These are phyloP conservation scores for Neonectria sp. DNA, from an alignment of 2,329 filamentous ascomycete genomes.

Conservation along the genomic window DNA sequence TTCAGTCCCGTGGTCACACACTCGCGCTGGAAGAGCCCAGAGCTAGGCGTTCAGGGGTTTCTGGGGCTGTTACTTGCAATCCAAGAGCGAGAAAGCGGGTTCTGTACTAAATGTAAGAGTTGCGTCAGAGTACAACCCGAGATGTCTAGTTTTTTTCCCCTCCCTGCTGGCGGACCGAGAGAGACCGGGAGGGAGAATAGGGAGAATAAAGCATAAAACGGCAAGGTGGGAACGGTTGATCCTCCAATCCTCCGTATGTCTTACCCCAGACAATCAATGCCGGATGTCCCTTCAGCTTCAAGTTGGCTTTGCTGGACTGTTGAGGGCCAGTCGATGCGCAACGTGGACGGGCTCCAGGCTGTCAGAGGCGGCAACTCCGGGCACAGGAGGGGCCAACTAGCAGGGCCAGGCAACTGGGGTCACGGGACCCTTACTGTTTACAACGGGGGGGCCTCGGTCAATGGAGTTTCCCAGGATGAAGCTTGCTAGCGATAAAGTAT, in stretches of 20 bases:
- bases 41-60: neutral
- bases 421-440: conserved; percentile 21
- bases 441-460: neutral
- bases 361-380: conserved; percentile 30
- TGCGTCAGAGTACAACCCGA: conserved; percentile 30
- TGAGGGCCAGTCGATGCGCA: conserved; percentile 46
- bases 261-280: conserved; percentile 43
- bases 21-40: neutral
- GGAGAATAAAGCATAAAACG: neutral
- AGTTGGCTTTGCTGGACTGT: conserved; percentile 21
- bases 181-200: neutral
- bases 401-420: conserved; percentile 6
- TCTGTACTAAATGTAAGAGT: conserved; percentile 7
- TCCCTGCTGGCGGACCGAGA: neutral
- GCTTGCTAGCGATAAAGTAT: neutral
- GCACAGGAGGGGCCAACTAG: conserved; percentile 8
- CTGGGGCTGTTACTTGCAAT: conserved; percentile 1
- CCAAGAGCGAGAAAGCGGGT: conserved; percentile 10
- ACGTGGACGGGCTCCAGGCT: conserved; percentile 42
- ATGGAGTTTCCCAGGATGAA: neutral
- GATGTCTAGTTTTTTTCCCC: conserved; percentile 15
- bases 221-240: conserved; percentile 8
- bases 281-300: conserved; percentile 24
- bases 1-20: neutral
- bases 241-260: conserved; percentile 1